Percentiles rank a stretch among this genome's conserved stretches.
Evolutionary conservation across 805 yeast species (phyloP).

Genomic region (Dipodascopsis uninucleata): DNA sequence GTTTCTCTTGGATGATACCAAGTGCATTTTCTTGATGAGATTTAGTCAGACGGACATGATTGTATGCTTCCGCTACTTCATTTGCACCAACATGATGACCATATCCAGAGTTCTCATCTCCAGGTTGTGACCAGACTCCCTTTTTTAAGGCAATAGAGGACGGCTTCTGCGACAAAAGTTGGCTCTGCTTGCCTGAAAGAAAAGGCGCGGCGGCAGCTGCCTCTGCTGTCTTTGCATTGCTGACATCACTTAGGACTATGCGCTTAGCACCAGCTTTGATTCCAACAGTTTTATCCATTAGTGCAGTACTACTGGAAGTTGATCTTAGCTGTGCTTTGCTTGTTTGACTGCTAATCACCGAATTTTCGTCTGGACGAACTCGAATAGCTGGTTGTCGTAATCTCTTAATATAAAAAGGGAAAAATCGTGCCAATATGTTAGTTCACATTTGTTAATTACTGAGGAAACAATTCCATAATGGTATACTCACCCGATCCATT

Average conservation of each 20-base stretch:
- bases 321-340: slow-evolving; percentile 12
- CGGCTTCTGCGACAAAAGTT: not conserved
- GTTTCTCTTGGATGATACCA: too few relatives aligned
- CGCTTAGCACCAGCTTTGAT: slow-evolving; percentile 26
- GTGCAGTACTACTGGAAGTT: slow-evolving; percentile 5
- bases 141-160: not conserved
- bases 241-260: slow-evolving; percentile 26
- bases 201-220: slow-evolving; percentile 13
- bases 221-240: slow-evolving; percentile 12
- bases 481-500: too few relatives aligned
- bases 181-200: too few relatives aligned
- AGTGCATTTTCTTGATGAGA: slow-evolving; percentile 3
- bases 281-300: slow-evolving; percentile 15
- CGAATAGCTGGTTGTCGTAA: too few relatives aligned
- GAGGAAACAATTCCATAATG: too few relatives aligned
- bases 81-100: slow-evolving; percentile 19
- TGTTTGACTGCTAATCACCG: slow-evolving; percentile 10
- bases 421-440: too few relatives aligned
- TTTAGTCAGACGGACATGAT: slow-evolving; percentile 12
- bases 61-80: slow-evolving; percentile 17
- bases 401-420: too few relatives aligned
- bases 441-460: too few relatives aligned
- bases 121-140: too few relatives aligned
- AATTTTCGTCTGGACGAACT: slow-evolving; percentile 24
- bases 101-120: too few relatives aligned